A percentile compares a stretch with the other conserved stretches of the same genome.
These are phyloP conservation scores for Capronia epimyces DNA, from an alignment of 2,329 filamentous ascomycete genomes.

Conservation along the genomic window DNA sequence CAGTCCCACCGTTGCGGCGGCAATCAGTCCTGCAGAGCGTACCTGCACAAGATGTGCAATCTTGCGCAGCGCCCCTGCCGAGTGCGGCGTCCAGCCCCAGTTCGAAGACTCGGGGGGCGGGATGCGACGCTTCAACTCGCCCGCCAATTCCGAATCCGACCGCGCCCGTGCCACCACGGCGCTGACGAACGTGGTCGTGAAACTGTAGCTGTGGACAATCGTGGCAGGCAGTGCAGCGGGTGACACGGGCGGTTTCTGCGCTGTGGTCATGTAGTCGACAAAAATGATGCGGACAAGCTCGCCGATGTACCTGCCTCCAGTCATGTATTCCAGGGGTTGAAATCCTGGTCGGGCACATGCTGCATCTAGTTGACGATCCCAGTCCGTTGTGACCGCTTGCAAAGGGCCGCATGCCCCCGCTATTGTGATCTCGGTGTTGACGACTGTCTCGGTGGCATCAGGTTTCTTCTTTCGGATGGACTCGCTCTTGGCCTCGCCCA, in stretches of 20 bases:
- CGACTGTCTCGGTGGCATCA: constrained; percentile 60
- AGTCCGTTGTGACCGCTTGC: constrained; percentile 60
- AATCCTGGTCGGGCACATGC: constrained; percentile 68
- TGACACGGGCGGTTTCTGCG: constrained; percentile 36
- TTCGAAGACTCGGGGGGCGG: constrained; percentile 40
- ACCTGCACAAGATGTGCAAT: constrained; percentile 66
- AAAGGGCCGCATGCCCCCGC: constrained; percentile 67
- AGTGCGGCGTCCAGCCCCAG: constrained; percentile 59
- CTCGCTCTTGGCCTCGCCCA: constrained; percentile 59
- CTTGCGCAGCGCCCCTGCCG: constrained; percentile 56
- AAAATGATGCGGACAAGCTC: constrained; percentile 69
- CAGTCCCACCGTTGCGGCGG: constrained; percentile 65
- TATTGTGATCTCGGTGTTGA: constrained; percentile 83
- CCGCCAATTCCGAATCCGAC: constrained; percentile 47
- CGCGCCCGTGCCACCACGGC: constrained; percentile 56
- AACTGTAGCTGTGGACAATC: constrained; percentile 55
- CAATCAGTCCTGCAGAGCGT: constrained; percentile 67
- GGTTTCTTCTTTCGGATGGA: constrained; percentile 45
- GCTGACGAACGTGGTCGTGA: constrained; percentile 69
- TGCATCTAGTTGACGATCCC: constrained; percentile 63
- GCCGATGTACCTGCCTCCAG: constrained; percentile 69
- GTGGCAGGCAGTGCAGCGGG: constrained; percentile 49
- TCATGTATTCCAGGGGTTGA: constrained; percentile 81
- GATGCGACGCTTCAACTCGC: constrained; percentile 50
- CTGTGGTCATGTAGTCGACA: constrained; percentile 55